Evolutionary conservation across 179 eudicot genomes (phyloP).

Genomic region (Sideroxylon spinosum): DNA sequence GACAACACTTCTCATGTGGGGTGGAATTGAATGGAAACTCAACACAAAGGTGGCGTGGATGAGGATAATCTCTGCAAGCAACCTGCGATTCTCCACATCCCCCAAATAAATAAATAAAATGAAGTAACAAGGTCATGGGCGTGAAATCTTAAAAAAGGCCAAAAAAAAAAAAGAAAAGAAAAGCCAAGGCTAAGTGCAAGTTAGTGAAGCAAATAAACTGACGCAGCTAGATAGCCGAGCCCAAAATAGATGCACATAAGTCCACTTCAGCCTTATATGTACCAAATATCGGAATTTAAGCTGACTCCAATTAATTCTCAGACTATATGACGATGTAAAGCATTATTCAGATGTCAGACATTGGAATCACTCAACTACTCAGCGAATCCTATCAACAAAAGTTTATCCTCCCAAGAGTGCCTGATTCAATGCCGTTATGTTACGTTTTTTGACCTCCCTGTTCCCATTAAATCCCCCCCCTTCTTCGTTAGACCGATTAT

Average conservation of each 20-base stretch:
- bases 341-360: background rate
- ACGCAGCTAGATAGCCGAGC: background rate
- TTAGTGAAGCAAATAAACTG: conserved; percentile 1
- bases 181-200: background rate
- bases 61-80: conserved; percentile 97
- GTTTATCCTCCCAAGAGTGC: background rate
- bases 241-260: background rate
- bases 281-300: too few species aligned
- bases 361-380: background rate
- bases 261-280: too few species aligned
- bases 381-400: background rate
- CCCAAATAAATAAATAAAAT: background rate
- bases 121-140: background rate
- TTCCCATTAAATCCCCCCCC: too few species aligned
- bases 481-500: too few species aligned
- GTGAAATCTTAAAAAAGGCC: background rate
- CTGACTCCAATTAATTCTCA: background rate
- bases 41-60: conserved; percentile 84
- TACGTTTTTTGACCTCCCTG: too few species aligned
- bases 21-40: conserved; percentile 67
- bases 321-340: background rate
- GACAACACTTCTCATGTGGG: conserved; percentile 56
- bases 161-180: background rate
- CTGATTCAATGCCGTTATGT: too few species aligned
- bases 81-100: conserved; percentile 38